Evolutionary conservation across 345 rosid genomes (phyloP).

Genomic region (Hypericum androsaemum): DNA sequence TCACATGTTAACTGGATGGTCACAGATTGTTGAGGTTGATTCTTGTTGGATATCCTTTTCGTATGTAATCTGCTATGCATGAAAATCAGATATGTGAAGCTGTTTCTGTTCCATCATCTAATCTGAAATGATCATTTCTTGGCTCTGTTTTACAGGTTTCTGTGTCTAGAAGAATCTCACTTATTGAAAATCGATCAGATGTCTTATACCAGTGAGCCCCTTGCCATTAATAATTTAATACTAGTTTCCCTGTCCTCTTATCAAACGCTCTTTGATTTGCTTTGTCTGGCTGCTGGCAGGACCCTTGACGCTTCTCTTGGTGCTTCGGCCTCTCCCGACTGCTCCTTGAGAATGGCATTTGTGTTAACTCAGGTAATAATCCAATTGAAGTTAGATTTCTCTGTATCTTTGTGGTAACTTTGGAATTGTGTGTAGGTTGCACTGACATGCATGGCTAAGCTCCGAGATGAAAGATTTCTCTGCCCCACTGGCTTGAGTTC

Average conservation of each 20-base stretch:
- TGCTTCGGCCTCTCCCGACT: conserved; percentile 92
- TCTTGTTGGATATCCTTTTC: conserved; percentile 11
- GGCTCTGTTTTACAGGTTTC: conserved; percentile 39
- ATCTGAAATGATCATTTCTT: not conserved
- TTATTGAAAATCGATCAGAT: conserved; percentile 65
- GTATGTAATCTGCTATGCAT: not conserved
- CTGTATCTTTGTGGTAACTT: not conserved
- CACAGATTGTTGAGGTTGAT: conserved; percentile 81
- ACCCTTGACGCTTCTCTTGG: conserved; percentile 81
- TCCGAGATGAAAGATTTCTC: conserved; percentile 77
- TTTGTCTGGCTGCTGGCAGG: conserved; percentile 39
- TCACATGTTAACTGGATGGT: conserved; percentile 96
- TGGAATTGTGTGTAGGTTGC: conserved; percentile 51
- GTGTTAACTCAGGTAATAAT: conserved; percentile 57
- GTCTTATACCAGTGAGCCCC: conserved; percentile 62
- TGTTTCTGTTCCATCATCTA: too few relatives aligned
- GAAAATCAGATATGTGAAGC: not conserved
- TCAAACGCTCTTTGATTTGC: conserved; percentile 16
- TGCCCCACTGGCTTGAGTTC: conserved; percentile 54
- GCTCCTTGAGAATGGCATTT: conserved; percentile 87
- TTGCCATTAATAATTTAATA: conserved; percentile 2
- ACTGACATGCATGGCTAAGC: conserved; percentile 94
- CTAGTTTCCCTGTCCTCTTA: conserved; percentile 11
- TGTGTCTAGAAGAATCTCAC: conserved; percentile 67
- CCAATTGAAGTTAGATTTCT: not conserved